A percentile compares a stretch with the other conserved stretches of the same genome.
Conservation (phyloP, 2,329 filamentous ascomycete species). For the Beauveria asiatica region DNA sequence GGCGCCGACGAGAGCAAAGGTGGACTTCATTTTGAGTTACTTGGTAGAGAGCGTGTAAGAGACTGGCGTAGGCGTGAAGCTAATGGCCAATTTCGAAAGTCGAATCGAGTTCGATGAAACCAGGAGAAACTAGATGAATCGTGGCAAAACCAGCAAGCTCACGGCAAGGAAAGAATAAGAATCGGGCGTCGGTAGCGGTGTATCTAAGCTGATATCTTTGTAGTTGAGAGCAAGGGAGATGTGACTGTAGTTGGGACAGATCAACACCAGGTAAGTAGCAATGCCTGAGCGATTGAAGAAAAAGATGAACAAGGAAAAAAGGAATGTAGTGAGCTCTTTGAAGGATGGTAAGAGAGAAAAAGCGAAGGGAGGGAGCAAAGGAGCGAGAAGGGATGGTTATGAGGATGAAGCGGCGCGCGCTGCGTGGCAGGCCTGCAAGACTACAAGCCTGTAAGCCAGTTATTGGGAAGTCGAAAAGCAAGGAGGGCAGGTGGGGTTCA, state of each 20-base stretch:
- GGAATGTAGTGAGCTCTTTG: constrained; percentile 9
- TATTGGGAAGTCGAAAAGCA: background rate
- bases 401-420: background rate
- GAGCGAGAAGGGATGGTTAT: constrained; percentile 1
- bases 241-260: constrained; percentile 12
- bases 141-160: constrained; percentile 13
- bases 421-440: background rate
- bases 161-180: constrained; percentile 10
- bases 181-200: background rate
- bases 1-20: constrained; percentile 34
- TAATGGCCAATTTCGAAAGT: background rate
- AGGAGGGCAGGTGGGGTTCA: background rate
- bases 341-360: constrained; percentile 8
- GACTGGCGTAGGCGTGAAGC: constrained; percentile 15
- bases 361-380: constrained; percentile 10
- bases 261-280: constrained; percentile 2
- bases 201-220: constrained; percentile 4
- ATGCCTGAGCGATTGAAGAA: background rate
- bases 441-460: background rate
- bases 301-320: constrained; percentile 8
- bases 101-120: background rate
- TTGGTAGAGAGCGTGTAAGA: constrained; percentile 15
- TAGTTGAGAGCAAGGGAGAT: constrained; percentile 1
- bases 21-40: constrained; percentile 39
- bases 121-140: constrained; percentile 1